A percentile compares a stretch with the other conserved stretches of the same genome.
Evolutionary conservation across 192 early-diverging fungal genomes (phyloP).

Genomic region (Gamsiella multidivaricata): DNA sequence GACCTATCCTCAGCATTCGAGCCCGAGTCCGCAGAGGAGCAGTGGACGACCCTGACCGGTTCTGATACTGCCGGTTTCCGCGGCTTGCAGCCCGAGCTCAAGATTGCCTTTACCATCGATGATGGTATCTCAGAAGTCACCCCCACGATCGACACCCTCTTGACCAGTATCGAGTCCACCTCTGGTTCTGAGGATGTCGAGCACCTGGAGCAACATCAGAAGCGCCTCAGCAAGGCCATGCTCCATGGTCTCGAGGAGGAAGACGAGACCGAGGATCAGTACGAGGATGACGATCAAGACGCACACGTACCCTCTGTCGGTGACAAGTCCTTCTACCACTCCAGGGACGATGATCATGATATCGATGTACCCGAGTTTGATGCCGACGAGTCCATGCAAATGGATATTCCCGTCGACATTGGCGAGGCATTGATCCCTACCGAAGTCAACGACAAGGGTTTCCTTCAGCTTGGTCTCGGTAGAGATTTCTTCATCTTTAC

Average conservation of each 20-base stretch:
- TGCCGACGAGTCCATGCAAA: conserved; percentile 28
- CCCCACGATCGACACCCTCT: conserved; percentile 43
- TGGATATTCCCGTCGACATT: conserved; percentile 50
- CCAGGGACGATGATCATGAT: conserved; percentile 16
- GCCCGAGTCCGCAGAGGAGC: conserved; percentile 45
- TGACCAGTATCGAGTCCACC: conserved; percentile 47
- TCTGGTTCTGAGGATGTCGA: conserved; percentile 38
- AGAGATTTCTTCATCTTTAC: conserved; percentile 51
- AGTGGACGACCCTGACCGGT: conserved; percentile 46
- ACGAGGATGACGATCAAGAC: conserved; percentile 26
- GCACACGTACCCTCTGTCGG: conserved; percentile 40
- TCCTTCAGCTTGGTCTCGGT: conserved; percentile 43
- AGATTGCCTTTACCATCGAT: conserved; percentile 54
- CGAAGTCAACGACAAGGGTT: conserved; percentile 51
- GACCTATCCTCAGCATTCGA: conserved; percentile 52
- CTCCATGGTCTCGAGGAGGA: conserved; percentile 47
- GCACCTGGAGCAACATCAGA: conserved; percentile 7
- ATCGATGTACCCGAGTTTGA: conserved; percentile 30
- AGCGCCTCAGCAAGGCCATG: conserved; percentile 4
- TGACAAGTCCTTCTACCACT: conserved; percentile 33
- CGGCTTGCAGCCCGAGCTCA: conserved; percentile 53
- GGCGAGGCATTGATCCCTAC: conserved; percentile 53
- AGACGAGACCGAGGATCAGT: conserved; percentile 23
- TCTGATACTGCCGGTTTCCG: conserved; percentile 36
- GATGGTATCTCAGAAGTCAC: conserved; percentile 39